Evolutionary conservation across 1,139 yeast species (phyloP), one percentile per base, ranked within the genome.

Genomic region (Hyphopichia buzzinii): DNA sequence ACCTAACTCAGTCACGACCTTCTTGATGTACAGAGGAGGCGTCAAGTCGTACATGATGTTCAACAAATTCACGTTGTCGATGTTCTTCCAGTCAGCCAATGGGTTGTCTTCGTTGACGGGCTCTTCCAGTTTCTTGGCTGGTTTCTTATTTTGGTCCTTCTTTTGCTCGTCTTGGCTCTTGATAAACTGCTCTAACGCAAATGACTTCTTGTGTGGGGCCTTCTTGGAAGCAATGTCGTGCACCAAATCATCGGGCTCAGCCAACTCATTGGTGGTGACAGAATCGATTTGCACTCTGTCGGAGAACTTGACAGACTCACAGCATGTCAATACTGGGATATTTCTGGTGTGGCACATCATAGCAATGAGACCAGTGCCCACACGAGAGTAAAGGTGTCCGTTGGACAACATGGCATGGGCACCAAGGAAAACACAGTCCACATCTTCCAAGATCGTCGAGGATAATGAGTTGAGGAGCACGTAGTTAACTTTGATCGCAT

Each of bases 381-480:
- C 97, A 44, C 99, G 76, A 2, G 97, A 85, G 56, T 87, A 89
- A 40, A 94, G 72, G 57, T 90, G 79, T 1, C 98, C 98, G 55
- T 94, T 94, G 11, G 97, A 88, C 40, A 92, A 72, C 87, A 94
- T 90, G 26, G 97, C 95, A 57, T 92, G 97, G 0, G 98, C 98
- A 8, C 98, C 98, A 29, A 94, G 68, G 58, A 94, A 84, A 4
- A 92, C 96, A 46, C 86, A 84, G 49, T 92, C 94, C 19, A 92
- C 94, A 37, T 68, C 74, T 47, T 85, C 88, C 46, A 82, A 79
- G 46, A 90, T 73, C 8, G 89, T 83, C 10, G 94, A 79, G 4
- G 92, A 79, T 34, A 94, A 70, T 8, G 96, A 84, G 37, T 83
- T 84, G 43, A 92, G 79, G 47, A 89, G 66, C 23, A 84, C 87